Base-by-base conservation (phyloP, 768 basidiomycete species). In the Naematelia aurantialba region DNA sequence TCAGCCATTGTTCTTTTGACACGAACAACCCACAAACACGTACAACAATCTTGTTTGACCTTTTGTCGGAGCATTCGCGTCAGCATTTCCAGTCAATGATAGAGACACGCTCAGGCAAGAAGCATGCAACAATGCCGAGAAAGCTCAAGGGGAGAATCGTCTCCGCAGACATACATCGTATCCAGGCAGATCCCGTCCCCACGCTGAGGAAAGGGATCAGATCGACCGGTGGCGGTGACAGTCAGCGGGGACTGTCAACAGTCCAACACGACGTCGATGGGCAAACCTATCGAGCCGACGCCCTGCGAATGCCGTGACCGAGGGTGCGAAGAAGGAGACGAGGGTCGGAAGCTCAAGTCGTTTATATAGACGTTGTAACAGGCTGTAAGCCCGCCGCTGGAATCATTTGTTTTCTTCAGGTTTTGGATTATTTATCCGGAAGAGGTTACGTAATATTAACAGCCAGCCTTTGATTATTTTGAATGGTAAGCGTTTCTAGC, bases 41-140 rank as follows among this genome's bases (percentile, higher is more conserved):
- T 84, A 92, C 91, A 86, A 94, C 91, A 82, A 91, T 90, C 83
- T 93, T 93, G 87, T 94, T 94, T 61, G 91, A 92, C 91, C 93
- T 94, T 55, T n/a, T 29, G 19, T 26, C 19, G 47, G 24, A 31
- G 47, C 52, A 49, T 42, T 5, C 11, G 25, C 12, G 17, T 54
- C 52, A 54, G 25, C 52, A 47, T 26, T 10, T 5, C 19, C 25
- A 5, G 10, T 24, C 26, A 45, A 14, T 21, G 19, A 56, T 46
- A 45, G 42, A 39, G 8, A 39, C 17, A 39, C 34, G 34, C 8
- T 39, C 17, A 39, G 34, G 34, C 8, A 17, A 1, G 49, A 56
- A 26, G 21, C 13, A 45, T 30, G 52, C 45, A 48, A 50, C 29
- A 17, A 13, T 58, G 30, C 34, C 39, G 45, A 39, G 24, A 26